Conservation (phyloP, 116 monocot species). For the Phalaenopsis hybrid region DNA sequence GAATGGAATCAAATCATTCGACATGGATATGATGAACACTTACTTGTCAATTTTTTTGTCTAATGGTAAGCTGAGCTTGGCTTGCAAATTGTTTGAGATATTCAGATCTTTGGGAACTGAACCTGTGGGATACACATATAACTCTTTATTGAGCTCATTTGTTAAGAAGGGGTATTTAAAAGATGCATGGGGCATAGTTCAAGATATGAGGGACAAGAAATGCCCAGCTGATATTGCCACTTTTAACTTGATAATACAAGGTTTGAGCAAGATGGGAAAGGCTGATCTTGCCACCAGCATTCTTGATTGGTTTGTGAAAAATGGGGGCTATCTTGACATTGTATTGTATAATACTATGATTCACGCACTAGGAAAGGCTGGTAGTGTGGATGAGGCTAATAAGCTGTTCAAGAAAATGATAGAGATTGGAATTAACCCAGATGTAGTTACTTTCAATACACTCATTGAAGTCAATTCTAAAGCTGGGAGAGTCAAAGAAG, state of each 20-base stretch:
- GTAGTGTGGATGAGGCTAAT: conserved; percentile 59
- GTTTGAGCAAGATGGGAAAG: conserved; percentile 73
- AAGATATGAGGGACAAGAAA: conserved; percentile 57
- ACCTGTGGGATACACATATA: conserved; percentile 69
- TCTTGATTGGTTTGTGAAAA: conserved; percentile 53
- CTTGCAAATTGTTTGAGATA: conserved; percentile 87
- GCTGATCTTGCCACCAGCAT: conserved; percentile 48
- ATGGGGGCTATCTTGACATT: conserved; percentile 73
- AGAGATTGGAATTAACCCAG: conserved; percentile 62
- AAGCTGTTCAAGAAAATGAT: conserved; percentile 60
- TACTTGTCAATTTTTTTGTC: conserved; percentile 75
- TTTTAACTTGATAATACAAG: conserved; percentile 78
- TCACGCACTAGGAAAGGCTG: conserved; percentile 66
- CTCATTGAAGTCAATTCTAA: conserved; percentile 88
- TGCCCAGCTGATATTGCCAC: conserved; percentile 76
- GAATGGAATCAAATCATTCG: conserved; percentile 50
- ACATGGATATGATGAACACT: conserved; percentile 83
- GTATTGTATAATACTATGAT: conserved; percentile 92
- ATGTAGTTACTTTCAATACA: conserved; percentile 89
- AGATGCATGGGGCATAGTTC: conserved; percentile 81
- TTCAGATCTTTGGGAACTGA: conserved; percentile 39
- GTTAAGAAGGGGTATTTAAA: conserved; percentile 81
- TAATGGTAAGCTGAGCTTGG: conserved; percentile 66
- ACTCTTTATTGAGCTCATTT: conserved; percentile 73
- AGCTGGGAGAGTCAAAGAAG: conserved; percentile 63